Percentiles rank a stretch among this genome's conserved stretches.
phyloP scores from a whole-genome alignment of 768 basidiomycete species.

The Clitopilus passeckerianus region DNA sequence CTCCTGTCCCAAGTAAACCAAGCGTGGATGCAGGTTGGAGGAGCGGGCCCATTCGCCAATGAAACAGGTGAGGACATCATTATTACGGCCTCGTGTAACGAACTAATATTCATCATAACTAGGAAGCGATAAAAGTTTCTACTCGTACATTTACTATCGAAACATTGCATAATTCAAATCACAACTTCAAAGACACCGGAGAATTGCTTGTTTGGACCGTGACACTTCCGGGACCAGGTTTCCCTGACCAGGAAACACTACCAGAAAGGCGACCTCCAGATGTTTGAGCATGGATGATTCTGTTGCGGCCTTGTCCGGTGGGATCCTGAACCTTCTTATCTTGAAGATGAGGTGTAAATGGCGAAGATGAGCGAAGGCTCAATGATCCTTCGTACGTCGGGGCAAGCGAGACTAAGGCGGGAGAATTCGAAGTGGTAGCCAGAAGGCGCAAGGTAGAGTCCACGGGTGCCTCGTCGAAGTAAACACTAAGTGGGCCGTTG shows the following conservation, averaged over 20 bases:
- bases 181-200: slow-evolving; percentile 10
- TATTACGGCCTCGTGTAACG: neutral
- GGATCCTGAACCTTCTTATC: slow-evolving; percentile 15
- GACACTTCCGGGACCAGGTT: slow-evolving; percentile 11
- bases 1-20: slow-evolving; percentile 3
- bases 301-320: slow-evolving; percentile 15
- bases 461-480: slow-evolving; percentile 26
- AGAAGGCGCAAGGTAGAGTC: slow-evolving; percentile 25
- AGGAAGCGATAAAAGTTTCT: neutral
- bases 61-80: neutral
- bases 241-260: slow-evolving; percentile 12
- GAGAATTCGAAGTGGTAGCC: slow-evolving; percentile 27
- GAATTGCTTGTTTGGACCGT: slow-evolving; percentile 12
- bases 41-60: slow-evolving; percentile 17
- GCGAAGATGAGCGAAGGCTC: slow-evolving; percentile 13
- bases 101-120: neutral
- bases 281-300: slow-evolving; percentile 5
- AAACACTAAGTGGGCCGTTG: slow-evolving; percentile 25
- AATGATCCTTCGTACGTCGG: slow-evolving; percentile 34
- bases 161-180: neutral
- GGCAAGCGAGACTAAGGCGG: slow-evolving; percentile 24
- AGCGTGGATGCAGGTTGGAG: slow-evolving; percentile 18
- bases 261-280: slow-evolving; percentile 6
- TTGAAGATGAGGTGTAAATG: slow-evolving; percentile 4
- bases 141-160: neutral